Evolutionary conservation across 2,329 filamentous ascomycete genomes (phyloP).

Genomic region (Ceratocystiopsis brevicomis): DNA sequence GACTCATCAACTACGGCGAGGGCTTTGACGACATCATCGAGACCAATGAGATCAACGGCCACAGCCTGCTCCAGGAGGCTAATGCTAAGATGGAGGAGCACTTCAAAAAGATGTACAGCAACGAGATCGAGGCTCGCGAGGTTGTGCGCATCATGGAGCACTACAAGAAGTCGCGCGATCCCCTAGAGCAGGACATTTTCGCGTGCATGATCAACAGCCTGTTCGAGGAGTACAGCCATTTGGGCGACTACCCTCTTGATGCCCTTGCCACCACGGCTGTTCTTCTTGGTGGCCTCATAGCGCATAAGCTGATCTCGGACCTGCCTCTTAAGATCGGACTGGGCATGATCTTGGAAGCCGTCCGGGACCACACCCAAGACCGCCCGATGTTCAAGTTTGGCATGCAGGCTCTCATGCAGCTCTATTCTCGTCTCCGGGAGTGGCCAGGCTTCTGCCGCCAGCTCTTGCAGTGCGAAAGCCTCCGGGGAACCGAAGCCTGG

Average conservation of each 20-base stretch:
- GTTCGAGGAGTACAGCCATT: slow-evolving; percentile 94
- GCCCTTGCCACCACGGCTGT: slow-evolving; percentile 90
- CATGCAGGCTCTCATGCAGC: slow-evolving; percentile 79
- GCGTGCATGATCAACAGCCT: slow-evolving; percentile 96
- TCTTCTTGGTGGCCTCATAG: slow-evolving; percentile 90
- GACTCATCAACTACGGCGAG: slow-evolving; percentile 90
- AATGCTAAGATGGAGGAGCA: slow-evolving; percentile 91
- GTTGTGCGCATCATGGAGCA: slow-evolving; percentile 69
- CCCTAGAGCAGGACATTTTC: slow-evolving; percentile 82
- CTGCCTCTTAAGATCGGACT: slow-evolving; percentile 86
- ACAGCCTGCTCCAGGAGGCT: slow-evolving; percentile 57
- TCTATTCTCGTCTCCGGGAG: slow-evolving; percentile 64
- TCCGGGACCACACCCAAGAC: slow-evolving; percentile 64
- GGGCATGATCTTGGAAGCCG: slow-evolving; percentile 93
- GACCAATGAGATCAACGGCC: slow-evolving; percentile 61
- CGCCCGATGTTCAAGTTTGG: slow-evolving; percentile 97
- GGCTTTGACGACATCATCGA: slow-evolving; percentile 86
- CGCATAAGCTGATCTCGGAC: slow-evolving; percentile 75
- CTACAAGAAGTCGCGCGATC: slow-evolving; percentile 74
- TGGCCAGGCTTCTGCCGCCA: slow-evolving; percentile 93
- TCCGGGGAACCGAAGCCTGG: slow-evolving; percentile 72
- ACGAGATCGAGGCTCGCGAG: slow-evolving; percentile 67
- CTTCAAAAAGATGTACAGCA: slow-evolving; percentile 95
- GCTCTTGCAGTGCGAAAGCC: slow-evolving; percentile 59
- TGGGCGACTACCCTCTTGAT: slow-evolving; percentile 88